Conservation (phyloP, 306 rosid genomes). For the Vachellia pachyceras region DNA sequence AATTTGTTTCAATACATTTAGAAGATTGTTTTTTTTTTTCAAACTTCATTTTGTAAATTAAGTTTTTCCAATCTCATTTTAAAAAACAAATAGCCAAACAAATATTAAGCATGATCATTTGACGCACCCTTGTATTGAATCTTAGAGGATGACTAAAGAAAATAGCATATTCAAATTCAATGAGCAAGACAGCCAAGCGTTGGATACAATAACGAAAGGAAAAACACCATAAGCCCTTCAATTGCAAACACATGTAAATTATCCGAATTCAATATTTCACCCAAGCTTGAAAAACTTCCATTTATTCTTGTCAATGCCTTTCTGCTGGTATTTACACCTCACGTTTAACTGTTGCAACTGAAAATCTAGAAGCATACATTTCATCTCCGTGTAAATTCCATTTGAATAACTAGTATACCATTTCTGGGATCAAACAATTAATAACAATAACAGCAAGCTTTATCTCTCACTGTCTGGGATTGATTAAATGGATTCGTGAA, state of each 20-base stretch:
- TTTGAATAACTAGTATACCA: conserved; percentile 2
- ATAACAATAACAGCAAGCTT: too few species aligned
- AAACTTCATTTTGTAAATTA: too few species aligned
- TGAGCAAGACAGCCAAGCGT: neutral
- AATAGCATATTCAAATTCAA: neutral
- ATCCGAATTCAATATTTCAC: too few species aligned
- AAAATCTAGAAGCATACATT: neutral
- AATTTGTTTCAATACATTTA: too few species aligned
- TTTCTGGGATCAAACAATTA: neutral
- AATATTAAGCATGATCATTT: too few species aligned
- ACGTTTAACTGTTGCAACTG: neutral
- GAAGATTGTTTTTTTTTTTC: too few species aligned
- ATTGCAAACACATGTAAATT: neutral
- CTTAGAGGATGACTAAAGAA: neutral
- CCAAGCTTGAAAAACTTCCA: neutral
- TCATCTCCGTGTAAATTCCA: neutral
- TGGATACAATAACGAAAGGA: too few species aligned
- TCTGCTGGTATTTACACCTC: neutral
- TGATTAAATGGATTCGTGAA: neutral
- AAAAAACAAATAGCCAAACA: too few species aligned
- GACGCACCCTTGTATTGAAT: neutral
- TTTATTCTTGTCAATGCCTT: neutral
- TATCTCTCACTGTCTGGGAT: too few species aligned
- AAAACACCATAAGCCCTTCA: neutral
- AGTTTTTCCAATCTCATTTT: too few species aligned